A percentile compares a stretch with the other conserved stretches of the same genome.
Conservation (phyloP, 2,329 filamentous ascomycete species). For the Epichloe amarillans region DNA sequence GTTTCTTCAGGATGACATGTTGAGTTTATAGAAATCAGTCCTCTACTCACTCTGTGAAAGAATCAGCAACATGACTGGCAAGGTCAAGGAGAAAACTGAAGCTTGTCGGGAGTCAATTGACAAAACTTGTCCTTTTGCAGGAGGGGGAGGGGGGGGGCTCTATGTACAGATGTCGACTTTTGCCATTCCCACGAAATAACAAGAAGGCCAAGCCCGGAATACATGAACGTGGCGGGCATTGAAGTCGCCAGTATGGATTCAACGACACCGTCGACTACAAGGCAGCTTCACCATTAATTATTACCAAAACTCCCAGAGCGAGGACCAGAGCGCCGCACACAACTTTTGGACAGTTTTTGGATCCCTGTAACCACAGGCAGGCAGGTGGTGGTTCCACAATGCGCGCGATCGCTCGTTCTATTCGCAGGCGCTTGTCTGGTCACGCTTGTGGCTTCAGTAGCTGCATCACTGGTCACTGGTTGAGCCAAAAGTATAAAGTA, state of each 20-base stretch:
- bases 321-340: not conserved
- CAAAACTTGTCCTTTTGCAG: too few species aligned
- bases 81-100: not conserved
- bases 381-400: not conserved
- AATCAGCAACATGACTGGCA: not conserved
- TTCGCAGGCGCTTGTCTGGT: not conserved
- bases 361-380: not conserved
- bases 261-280: too few species aligned
- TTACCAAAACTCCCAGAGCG: not conserved
- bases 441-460: constrained; percentile 2
- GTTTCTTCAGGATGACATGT: not conserved
- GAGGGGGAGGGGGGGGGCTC: too few species aligned
- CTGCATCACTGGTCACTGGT: constrained; percentile 1
- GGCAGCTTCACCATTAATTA: too few species aligned
- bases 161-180: not conserved
- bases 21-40: too few species aligned
- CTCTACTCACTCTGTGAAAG: not conserved
- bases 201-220: too few species aligned
- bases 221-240: too few species aligned
- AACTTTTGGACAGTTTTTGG: not conserved
- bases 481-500: not conserved
- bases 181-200: not conserved
- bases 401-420: not conserved
- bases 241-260: too few species aligned
- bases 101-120: too few species aligned